Percentiles rank a stretch among this genome's conserved stretches.
phyloP scores from a whole-genome alignment of 2,329 filamentous ascomycete species.

The Fusarium equiseti region DNA sequence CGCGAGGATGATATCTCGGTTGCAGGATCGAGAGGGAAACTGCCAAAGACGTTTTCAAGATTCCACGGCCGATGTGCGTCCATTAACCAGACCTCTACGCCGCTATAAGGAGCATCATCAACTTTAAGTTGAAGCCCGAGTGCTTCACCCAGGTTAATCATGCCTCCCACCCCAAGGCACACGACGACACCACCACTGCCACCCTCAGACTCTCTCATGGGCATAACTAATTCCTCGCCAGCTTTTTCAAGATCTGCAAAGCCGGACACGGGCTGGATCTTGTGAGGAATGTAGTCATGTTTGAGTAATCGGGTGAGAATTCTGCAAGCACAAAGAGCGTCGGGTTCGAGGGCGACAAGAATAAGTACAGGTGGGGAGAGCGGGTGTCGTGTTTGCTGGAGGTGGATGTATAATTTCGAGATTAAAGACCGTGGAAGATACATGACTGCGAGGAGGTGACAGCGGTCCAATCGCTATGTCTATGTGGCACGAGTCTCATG shows the following conservation, averaged over 20 bases:
- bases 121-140: slow-evolving; percentile 76
- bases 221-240: slow-evolving; percentile 81
- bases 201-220: slow-evolving; percentile 87
- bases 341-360: slow-evolving; percentile 92
- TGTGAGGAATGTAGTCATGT: slow-evolving; percentile 97
- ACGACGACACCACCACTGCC: slow-evolving; percentile 90
- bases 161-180: slow-evolving; percentile 90
- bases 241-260: slow-evolving; percentile 89
- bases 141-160: slow-evolving; percentile 86
- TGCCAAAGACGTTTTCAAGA: slow-evolving; percentile 90
- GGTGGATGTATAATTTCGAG: slow-evolving; percentile 90
- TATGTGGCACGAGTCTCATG: slow-evolving; percentile 44
- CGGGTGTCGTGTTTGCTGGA: slow-evolving; percentile 88
- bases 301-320: slow-evolving; percentile 95
- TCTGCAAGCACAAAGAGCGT: slow-evolving; percentile 93
- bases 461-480: slow-evolving; percentile 33
- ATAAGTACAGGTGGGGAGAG: slow-evolving; percentile 91
- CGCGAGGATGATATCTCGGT: slow-evolving; percentile 61
- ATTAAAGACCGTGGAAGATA: slow-evolving; percentile 93
- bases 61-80: slow-evolving; percentile 96
- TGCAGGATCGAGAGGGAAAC: slow-evolving; percentile 68
- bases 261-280: slow-evolving; percentile 93
- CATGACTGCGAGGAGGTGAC: slow-evolving; percentile 66
- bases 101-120: slow-evolving; percentile 76
- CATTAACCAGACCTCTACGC: slow-evolving; percentile 95